Percentiles rank a stretch among this genome's conserved stretches.
phyloP scores from a whole-genome alignment of 495 filamentous ascomycete species.

The Talaromyces ruber region DNA sequence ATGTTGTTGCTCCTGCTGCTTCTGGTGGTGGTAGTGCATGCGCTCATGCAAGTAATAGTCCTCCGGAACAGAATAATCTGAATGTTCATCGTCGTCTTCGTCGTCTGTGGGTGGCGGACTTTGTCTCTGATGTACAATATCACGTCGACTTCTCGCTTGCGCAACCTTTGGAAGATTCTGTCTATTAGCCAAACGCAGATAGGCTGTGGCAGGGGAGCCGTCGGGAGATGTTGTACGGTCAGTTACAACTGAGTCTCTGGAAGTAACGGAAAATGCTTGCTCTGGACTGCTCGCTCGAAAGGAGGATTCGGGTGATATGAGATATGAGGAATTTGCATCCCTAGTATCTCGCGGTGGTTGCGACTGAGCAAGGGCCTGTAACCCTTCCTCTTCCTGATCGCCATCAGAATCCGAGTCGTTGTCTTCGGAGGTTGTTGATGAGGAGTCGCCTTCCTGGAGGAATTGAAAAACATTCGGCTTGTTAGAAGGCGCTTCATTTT shows the following conservation, averaged over 20 bases:
- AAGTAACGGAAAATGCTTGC: constrained; percentile 15
- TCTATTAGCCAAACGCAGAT: constrained; percentile 19
- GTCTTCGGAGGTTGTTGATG: constrained; percentile 10
- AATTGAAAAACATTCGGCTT: constrained; percentile 36
- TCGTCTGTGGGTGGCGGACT: constrained; percentile 10
- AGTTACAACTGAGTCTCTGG: constrained; percentile 12
- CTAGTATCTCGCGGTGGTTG: constrained; percentile 6
- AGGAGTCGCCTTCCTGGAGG: constrained; percentile 22
- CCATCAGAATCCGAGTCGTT: constrained; percentile 10
- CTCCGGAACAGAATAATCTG: constrained; percentile 18
- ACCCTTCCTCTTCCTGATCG: constrained; percentile 9
- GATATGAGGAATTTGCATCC: constrained; percentile 3
- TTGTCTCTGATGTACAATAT: constrained; percentile 9
- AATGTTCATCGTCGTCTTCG: constrained; percentile 9
- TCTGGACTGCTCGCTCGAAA: constrained; percentile 11
- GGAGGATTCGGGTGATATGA: constrained; percentile 10
- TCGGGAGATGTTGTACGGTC: constrained; percentile 18
- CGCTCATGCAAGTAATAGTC: constrained; percentile 18
- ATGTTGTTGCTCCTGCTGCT: not conserved
- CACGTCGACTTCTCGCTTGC: constrained; percentile 14
- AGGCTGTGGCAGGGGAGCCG: constrained; percentile 13
- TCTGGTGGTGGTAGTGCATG: not conserved
- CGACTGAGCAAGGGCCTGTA: not conserved
- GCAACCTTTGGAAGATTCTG: constrained; percentile 6
- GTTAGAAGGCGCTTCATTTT: constrained; percentile 3